Base-by-base conservation (phyloP, 163 green algal genomes). In the Coccomyxa subellipsoidea region DNA sequence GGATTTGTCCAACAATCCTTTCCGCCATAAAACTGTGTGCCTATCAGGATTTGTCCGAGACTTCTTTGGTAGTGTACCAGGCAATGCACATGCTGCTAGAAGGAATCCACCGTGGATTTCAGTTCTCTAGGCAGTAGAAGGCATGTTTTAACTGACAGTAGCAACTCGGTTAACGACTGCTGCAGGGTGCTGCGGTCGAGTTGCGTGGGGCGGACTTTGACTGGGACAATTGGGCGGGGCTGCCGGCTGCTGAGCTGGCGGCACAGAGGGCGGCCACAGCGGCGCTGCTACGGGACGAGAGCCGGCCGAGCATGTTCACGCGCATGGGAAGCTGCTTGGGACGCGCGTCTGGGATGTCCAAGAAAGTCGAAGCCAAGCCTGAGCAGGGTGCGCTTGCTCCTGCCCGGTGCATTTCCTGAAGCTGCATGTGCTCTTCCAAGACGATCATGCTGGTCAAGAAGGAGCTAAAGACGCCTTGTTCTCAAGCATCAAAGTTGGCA, bases 181-280 rank as follows among this genome's bases (percentile, higher is more conserved):
- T 73, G 66, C 66, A 73, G 66, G 66, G 21, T 18, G 29, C 80
- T 7, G 79, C 76, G 25, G 83, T 93, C 0, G 82, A 84, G 23
- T 53, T 94, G 72, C 40, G 87, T 0, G 88, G 90, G 0, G 85
- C 84, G 8, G 84, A 92, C 53, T 94, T 90, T 66, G 83, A 89
- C 32, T 89, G 85, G 85, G 77, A 84, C 73, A 29, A 35, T 9
- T 80, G 81, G 9, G 81, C n/a, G 18, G 77, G 78, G 4, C 54
- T 66, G 6, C 37, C 54, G 7, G 32, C 77, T 0, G 54, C 38
- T 59, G 70, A 69, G 39, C 7, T 73, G 66, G 66, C 66, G n/a
- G n/a, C 27, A 8, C 66, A 34, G 35, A 54, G 36, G 21, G 73
- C 36, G 36, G 37, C 36, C 35, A 36, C 36, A 5, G 73, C 73